phyloP scores from a whole-genome alignment of 176 grass and related monocot species.

The Oryza officinalis region DNA sequence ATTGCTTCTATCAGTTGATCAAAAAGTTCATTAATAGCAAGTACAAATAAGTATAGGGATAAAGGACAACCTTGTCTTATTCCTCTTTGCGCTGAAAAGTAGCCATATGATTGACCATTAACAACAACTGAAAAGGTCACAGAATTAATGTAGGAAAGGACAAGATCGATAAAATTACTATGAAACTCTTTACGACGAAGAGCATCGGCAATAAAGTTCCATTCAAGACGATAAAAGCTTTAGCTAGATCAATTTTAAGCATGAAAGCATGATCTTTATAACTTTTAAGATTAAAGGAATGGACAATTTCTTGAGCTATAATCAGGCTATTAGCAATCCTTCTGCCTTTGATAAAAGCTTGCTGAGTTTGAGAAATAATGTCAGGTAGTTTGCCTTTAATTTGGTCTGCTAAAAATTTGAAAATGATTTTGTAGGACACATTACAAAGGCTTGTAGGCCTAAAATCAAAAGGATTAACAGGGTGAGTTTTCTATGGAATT shows the following conservation, averaged over 20 bases:
- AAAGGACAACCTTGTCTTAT: not conserved
- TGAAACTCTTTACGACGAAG: rapidly evolving
- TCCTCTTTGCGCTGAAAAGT: not conserved
- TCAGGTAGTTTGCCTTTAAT: rapidly evolving
- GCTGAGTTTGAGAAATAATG: rapidly evolving
- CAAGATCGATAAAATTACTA: not conserved
- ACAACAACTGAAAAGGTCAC: not conserved
- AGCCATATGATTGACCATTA: not conserved
- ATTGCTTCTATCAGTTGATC: not conserved
- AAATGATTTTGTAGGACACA: too few species aligned
- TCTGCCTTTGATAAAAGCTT: not conserved
- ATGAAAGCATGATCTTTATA: not conserved
- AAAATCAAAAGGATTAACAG: not conserved
- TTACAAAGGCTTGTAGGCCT: not conserved
- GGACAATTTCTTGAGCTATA: not conserved
- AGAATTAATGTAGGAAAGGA: rapidly evolving
- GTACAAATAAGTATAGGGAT: not conserved
- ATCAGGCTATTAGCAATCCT: not conserved
- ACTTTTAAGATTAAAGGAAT: not conserved
- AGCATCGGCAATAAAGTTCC: not conserved
- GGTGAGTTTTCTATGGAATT: too few species aligned
- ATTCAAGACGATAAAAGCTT: not conserved
- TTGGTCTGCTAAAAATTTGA: not conserved
- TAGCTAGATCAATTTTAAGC: not conserved
- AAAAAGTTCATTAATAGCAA: not conserved